Evolutionary conservation across 2,329 filamentous ascomycete species (phyloP), one percentile per base, ranked within the genome.

Genomic region (Cladosporium austrohemisphaericum): DNA sequence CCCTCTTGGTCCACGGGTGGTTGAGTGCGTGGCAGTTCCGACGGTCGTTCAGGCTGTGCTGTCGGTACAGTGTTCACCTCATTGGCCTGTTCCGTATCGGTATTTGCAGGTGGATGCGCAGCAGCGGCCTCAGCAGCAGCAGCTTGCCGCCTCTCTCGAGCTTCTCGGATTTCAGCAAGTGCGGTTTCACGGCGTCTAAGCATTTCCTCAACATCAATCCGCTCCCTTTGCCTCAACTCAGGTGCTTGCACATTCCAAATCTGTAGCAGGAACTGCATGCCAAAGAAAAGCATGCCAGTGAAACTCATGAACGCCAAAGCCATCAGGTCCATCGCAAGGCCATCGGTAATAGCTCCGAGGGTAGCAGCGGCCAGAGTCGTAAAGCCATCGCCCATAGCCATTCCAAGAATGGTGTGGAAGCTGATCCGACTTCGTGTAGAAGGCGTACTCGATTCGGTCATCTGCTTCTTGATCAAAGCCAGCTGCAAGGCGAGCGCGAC

Each of bases 211-310:
- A 70, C 66, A 53, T 76, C 71, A 52, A 64, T 65, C 31, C 75
- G 65, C 46, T 73, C 70, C 50, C 65, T 62, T 38, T 69, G 64
- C 37, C 65, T 66, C 16, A 70, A 65, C 52, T 76, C 74, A 3
- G 76, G 75, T 19, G 71, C 76, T 60, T 84, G 81, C 2, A 83
- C 77, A 16, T 75, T 74, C 81, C 80, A 84, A n/a, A 85, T 80
- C 46, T 84, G 80, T 70, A 83, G 79, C 59, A 84, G 69, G 56
- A 85, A 84, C 45, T 79, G 77, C 69, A 84, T 81, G 25, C 80
- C 80, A 49, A 83, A 78, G 60, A 80, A 79, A 50, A 77, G 76
- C 19, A 83, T 78, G 13, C 77, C 79, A 41, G 83, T 73, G 54
- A 83, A 77, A 1, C 78, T 74, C 14, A 84, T 63, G 59, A 83